A percentile compares a stretch with the other conserved stretches of the same genome.
phyloP scores from a whole-genome alignment of 768 basidiomycete species.

The Serendipita vermifera region DNA sequence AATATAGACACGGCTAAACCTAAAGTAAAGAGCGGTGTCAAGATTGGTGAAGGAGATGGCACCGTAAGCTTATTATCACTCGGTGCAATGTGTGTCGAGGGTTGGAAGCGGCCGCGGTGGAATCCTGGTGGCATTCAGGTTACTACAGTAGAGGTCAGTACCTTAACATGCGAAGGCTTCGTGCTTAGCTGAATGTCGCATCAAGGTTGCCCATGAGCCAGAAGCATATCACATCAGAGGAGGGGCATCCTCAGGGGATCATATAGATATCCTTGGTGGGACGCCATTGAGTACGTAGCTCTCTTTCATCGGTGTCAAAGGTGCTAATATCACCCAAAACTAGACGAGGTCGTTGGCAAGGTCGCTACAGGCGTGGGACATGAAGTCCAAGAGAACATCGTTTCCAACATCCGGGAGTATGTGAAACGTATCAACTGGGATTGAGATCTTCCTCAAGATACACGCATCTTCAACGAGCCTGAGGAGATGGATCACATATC shows the following conservation, averaged over 20 bases:
- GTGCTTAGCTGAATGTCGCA: conserved; percentile 9
- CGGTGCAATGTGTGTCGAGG: conserved; percentile 94
- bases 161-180: neutral
- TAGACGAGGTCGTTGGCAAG: conserved; percentile 83
- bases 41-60: conserved; percentile 91
- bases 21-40: conserved; percentile 68
- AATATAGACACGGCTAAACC: conserved; percentile 49
- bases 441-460: conserved; percentile 14
- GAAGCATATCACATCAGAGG: conserved; percentile 60
- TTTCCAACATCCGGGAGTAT: conserved; percentile 70
- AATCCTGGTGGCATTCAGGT: conserved; percentile 84
- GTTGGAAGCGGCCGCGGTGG: conserved; percentile 82
- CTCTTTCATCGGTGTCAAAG: conserved; percentile 43
- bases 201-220: conserved; percentile 68
- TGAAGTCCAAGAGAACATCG: conserved; percentile 54
- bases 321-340: too few relatives aligned
- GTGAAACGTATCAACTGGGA: conserved; percentile 69
- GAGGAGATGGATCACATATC: too few relatives aligned
- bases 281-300: neutral
- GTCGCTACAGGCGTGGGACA: conserved; percentile 74
- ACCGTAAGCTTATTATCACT: conserved; percentile 76
- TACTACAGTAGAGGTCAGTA: conserved; percentile 68
- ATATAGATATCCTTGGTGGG: conserved; percentile 58
- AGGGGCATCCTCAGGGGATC: conserved; percentile 83
- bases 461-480: too few relatives aligned